phyloP scores from a whole-genome alignment of 2,329 filamentous ascomycete species.

The Rutstroemia sp. region DNA sequence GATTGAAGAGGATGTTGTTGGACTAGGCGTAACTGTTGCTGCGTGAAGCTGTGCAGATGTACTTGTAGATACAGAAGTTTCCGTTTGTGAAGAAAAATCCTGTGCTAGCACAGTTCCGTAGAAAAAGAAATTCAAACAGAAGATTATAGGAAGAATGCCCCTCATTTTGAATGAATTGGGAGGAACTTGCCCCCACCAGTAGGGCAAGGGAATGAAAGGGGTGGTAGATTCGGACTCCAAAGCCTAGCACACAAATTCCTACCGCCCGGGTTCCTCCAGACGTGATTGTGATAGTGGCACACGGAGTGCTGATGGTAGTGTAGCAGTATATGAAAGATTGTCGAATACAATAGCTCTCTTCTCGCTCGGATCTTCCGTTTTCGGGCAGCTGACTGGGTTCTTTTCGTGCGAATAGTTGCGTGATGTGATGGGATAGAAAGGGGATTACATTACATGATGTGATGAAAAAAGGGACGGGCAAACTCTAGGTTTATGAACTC shows the following conservation, averaged over 20 bases:
- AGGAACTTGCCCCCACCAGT: background rate
- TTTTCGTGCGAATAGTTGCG: too few species aligned
- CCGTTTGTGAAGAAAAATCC: constrained; percentile 4
- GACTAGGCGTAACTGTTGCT: constrained; percentile 9
- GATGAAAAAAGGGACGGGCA: background rate
- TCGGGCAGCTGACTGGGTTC: too few species aligned
- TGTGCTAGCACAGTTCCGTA: constrained; percentile 19
- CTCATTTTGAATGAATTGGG: constrained; percentile 20
- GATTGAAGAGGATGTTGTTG: constrained; percentile 15
- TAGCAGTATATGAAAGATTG: background rate
- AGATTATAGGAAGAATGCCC: constrained; percentile 19
- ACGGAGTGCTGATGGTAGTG: background rate
- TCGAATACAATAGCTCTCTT: background rate
- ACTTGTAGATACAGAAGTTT: background rate
- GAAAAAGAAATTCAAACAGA: constrained; percentile 19
- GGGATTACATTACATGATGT: background rate
- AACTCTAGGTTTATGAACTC: background rate
- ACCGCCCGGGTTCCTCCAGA: background rate
- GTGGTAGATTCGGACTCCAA: constrained; percentile 7
- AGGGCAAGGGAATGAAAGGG: background rate
- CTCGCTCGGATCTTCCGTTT: too few species aligned
- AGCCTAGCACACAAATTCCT: background rate
- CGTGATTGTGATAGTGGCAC: background rate
- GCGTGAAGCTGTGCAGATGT: background rate
- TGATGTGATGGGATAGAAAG: background rate